Evolutionary conservation across 75 land plant genomes (phyloP).

Genomic region (Cupressus sempervirens): DNA sequence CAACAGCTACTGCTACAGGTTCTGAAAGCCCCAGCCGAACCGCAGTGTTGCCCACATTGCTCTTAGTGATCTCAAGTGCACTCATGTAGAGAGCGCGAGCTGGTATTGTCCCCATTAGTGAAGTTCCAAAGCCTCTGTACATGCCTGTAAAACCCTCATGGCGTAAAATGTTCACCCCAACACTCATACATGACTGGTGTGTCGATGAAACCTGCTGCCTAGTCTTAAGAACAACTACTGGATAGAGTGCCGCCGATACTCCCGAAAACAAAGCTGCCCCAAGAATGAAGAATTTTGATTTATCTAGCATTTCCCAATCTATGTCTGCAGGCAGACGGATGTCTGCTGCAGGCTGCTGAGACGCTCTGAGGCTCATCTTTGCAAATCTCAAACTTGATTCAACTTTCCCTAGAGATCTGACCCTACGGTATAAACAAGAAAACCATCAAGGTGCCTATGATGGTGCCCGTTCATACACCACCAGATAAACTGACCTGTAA

Average conservation of each 20-base stretch:
- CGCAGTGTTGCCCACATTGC: constrained; percentile 54
- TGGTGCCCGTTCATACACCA: not conserved
- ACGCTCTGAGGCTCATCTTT: constrained; percentile 45
- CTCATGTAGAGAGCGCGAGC: constrained; percentile 91
- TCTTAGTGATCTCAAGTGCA: constrained; percentile 88
- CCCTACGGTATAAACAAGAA: not conserved
- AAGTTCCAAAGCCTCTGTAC: constrained; percentile 87
- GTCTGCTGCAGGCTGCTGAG: constrained; percentile 35
- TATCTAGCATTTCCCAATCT: constrained; percentile 93
- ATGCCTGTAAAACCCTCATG: constrained; percentile 72
- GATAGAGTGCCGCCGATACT: constrained; percentile 81
- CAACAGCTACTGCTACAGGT: constrained; percentile 63
- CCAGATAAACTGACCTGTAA: not conserved
- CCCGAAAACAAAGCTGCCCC: constrained; percentile 94
- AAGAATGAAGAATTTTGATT: constrained; percentile 81
- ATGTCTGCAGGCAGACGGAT: constrained; percentile 84
- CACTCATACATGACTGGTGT: constrained; percentile 34
- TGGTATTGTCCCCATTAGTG: constrained; percentile 84
- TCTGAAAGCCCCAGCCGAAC: constrained; percentile 59
- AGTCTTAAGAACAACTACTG: constrained; percentile 75
- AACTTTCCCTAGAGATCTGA: not conserved
- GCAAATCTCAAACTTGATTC: constrained; percentile 10
- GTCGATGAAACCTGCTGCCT: constrained; percentile 58
- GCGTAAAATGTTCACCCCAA: constrained; percentile 50
- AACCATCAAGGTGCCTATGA: not conserved